A percentile compares a stretch with the other conserved stretches of the same genome.
Conservation (phyloP, 2,329 filamentous ascomycete species). For the Diaporthe helianthi region DNA sequence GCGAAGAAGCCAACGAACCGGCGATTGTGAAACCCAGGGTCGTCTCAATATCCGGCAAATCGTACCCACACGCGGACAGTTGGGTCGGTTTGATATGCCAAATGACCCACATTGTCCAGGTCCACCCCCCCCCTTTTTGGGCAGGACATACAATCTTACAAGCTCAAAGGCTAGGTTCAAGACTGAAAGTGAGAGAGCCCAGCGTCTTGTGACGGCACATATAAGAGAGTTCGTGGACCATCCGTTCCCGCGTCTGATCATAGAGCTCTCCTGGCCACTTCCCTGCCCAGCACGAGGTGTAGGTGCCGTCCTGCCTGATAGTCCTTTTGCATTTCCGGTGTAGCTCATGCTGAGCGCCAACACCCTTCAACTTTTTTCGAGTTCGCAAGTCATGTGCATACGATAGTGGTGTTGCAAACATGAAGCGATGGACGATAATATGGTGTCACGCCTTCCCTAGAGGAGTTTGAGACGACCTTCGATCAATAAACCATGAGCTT, state of each 20-base stretch:
- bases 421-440: too few relatives aligned
- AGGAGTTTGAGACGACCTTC: too few relatives aligned
- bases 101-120: too few relatives aligned
- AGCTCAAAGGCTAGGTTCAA: neutral
- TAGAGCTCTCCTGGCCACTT: neutral
- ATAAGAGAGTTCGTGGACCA: neutral
- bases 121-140: too few relatives aligned
- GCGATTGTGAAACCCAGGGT: neutral
- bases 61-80: neutral
- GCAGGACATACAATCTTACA: too few relatives aligned
- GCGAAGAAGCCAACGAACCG: neutral
- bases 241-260: neutral
- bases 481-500: too few relatives aligned
- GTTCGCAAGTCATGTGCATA: neutral
- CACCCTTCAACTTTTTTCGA: neutral
- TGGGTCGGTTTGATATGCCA: neutral
- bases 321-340: neutral
- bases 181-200: neutral
- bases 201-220: neutral
- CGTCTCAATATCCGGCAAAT: neutral
- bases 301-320: neutral
- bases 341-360: neutral
- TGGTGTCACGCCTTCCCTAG: neutral
- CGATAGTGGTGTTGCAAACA: too few relatives aligned
- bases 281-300: neutral